These are phyloP conservation scores for Quercus wislizeni DNA, from an alignment of 306 rosid genomes.

Conservation along the genomic window DNA sequence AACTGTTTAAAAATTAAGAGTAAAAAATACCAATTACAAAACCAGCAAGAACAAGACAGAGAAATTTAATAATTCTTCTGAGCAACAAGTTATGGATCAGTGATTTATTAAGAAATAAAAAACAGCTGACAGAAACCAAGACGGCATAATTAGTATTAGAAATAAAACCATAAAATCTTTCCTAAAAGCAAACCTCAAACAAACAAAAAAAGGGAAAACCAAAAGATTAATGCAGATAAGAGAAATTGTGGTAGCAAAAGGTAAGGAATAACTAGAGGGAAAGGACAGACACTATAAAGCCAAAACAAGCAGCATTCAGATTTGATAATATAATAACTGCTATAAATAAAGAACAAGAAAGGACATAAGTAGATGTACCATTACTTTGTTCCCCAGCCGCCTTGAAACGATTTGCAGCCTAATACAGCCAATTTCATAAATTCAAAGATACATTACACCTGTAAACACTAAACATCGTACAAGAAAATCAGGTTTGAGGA, in stretches of 20 bases:
- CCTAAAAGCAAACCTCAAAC: not conserved
- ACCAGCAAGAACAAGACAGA: not conserved
- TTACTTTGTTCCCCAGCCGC: conserved; percentile 30
- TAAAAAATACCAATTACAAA: not conserved
- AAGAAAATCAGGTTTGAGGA: conserved; percentile 21
- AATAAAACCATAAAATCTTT: not conserved
- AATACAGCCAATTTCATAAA: conserved; percentile 18
- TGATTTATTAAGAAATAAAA: too few relatives aligned
- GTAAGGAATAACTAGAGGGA: not conserved
- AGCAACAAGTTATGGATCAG: too few relatives aligned
- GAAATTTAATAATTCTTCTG: not conserved
- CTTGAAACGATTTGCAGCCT: conserved; percentile 89
- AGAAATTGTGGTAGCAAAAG: not conserved
- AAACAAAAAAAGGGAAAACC: not conserved
- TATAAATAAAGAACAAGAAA: not conserved
- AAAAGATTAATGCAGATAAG: not conserved
- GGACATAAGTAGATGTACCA: conserved; percentile 49
- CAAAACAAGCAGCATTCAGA: not conserved
- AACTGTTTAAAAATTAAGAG: not conserved
- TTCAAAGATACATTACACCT: conserved; percentile 13
- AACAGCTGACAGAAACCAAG: not conserved
- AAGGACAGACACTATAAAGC: not conserved
- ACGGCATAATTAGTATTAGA: not conserved
- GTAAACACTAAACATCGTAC: conserved; percentile 9
- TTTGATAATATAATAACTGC: not conserved